Evolutionary conservation across 371 early-diverging fungal genomes (phyloP), one percentile per base, ranked within the genome.

Genomic region (Phascolomyces articulosus): DNA sequence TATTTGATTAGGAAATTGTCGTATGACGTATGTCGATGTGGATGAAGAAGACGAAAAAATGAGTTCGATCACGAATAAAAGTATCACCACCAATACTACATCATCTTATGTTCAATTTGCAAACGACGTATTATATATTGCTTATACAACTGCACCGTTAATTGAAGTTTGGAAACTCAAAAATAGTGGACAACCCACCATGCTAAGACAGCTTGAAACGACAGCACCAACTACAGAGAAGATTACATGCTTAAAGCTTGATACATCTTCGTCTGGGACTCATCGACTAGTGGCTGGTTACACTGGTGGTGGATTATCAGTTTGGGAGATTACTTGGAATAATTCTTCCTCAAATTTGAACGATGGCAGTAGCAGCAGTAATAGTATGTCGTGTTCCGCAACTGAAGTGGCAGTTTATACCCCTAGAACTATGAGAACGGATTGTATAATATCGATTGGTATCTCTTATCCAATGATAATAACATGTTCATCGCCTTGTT

Each of bases 231-330:
- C 23, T 23, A 40, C 28, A 13, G 2, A 48, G 20, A 51, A 21
- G 15, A 63, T 77, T 16, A 72, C 65, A 1, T 71, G 72, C 38
- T 56, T 79, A n/a, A 72, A 67, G 31, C 21, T 75, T 20, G 62
- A 66, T 24, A 26, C 38, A 15, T 40, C 27, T 4, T 15, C 16
- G 31, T 41, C 8, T 11, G 53, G 28, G 24, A 18, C 31, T 21
- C 51, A 58, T 55, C 66, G 69, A 38, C 64, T 84, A n/a, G 65
- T 75, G 18, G 77, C 70, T 26, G 82, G 84, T 16, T 74, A 79
- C 67, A 62, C 65, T 44, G 70, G 74, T 66, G 84, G 84, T 10
- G 77, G 79, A 28, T 77, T 82, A 41, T 64, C 70, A 0, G 34
- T 84, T 34, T 84, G 79, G 79, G 64, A 71, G 21, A 44, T 44